phyloP scores from a whole-genome alignment of 306 rosid species.

The Arachis hypogaea region DNA sequence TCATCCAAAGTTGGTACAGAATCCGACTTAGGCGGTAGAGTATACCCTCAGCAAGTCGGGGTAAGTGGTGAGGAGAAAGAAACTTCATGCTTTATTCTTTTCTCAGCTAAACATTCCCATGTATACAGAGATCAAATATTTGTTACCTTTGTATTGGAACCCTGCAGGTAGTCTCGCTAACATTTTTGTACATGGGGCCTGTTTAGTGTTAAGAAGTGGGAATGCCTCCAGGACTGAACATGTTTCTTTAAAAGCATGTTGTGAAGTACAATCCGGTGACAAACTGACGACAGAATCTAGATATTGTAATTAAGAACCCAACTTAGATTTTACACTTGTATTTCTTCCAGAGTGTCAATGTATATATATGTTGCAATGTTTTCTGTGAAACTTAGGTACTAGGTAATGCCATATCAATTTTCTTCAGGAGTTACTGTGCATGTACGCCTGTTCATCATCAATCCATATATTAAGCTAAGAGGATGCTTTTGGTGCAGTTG shows the following conservation, averaged over 20 bases:
- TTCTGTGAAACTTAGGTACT: background rate
- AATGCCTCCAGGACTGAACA: background rate
- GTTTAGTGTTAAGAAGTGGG: background rate
- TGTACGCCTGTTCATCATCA: background rate
- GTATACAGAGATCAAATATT: background rate
- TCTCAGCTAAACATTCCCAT: background rate
- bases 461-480: background rate
- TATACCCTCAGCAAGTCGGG: background rate
- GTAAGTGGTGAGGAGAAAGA: background rate
- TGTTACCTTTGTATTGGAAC: background rate
- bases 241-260: background rate
- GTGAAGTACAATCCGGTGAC: background rate
- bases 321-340: background rate
- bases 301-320: background rate
- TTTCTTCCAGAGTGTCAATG: background rate
- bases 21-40: slow-evolving; percentile 50
- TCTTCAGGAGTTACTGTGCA: background rate
- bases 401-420: background rate
- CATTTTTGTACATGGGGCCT: background rate
- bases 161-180: background rate
- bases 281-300: background rate
- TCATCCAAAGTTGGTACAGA: slow-evolving; percentile 77
- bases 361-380: no score
- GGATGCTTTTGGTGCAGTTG: background rate
- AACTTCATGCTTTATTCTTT: background rate